Evolutionary conservation across 495 filamentous ascomycete species (phyloP).

Genomic region (Terfezia claveryi): DNA sequence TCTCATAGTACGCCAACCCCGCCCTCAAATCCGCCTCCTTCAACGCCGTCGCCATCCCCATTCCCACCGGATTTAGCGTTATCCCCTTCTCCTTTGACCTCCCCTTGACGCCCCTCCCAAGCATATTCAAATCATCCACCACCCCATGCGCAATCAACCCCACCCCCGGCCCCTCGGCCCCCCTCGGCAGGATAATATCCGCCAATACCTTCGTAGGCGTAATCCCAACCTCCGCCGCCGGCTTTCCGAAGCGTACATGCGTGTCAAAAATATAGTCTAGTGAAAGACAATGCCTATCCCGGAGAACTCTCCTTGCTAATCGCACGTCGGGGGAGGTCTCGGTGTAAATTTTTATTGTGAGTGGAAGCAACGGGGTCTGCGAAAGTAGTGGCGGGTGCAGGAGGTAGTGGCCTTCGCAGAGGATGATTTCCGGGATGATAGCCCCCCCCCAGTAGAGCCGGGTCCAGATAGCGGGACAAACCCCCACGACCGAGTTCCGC

Average conservation of each 20-base stretch:
- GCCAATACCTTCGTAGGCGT: slow-evolving; percentile 12
- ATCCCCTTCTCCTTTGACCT: neutral
- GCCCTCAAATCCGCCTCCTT: neutral
- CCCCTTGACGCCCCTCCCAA: neutral
- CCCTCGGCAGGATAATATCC: slow-evolving; percentile 16
- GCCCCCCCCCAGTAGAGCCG: too few species aligned
- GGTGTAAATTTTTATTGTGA: slow-evolving; percentile 8
- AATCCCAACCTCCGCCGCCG: slow-evolving; percentile 11
- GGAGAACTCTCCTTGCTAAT: slow-evolving; percentile 11
- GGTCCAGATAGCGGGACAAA: too few species aligned
- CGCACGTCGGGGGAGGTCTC: slow-evolving; percentile 16
- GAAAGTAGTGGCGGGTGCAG: too few species aligned
- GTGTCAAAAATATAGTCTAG: slow-evolving; percentile 13
- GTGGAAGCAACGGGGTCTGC: too few species aligned
- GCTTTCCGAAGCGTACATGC: slow-evolving; percentile 14
- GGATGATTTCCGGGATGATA: slow-evolving; percentile 6
- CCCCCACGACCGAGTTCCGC: too few species aligned
- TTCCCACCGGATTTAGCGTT: slow-evolving; percentile 1
- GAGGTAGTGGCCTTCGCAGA: slow-evolving; percentile 12
- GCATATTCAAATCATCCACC: slow-evolving; percentile 11
- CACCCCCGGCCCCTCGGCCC: slow-evolving; percentile 10
- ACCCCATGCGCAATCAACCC: slow-evolving; percentile 15
- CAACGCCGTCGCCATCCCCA: neutral
- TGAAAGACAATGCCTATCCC: slow-evolving; percentile 7
- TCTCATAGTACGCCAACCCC: neutral